Conservation (phyloP, 2,329 filamentous ascomycete species). For the Rosellinia necatrix region DNA sequence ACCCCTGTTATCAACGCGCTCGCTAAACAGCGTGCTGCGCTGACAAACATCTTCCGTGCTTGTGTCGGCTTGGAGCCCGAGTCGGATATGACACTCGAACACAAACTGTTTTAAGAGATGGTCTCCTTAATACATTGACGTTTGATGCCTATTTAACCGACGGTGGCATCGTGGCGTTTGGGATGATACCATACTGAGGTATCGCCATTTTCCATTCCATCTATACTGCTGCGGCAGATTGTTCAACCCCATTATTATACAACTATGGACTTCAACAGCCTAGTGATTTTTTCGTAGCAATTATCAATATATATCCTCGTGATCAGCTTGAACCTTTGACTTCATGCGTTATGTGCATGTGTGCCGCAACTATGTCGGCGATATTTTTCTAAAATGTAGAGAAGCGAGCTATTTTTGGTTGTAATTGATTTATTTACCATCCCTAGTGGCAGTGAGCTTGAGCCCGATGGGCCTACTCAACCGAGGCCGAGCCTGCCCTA, state of each 20-base stretch:
- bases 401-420: too few species aligned
- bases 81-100: constrained; percentile 98
- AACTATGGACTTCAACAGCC: constrained; percentile 27
- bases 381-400: too few species aligned
- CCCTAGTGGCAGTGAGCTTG: too few species aligned
- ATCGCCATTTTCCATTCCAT: constrained; percentile 16
- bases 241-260: constrained; percentile 14
- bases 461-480: too few species aligned
- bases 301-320: constrained; percentile 6
- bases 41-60: constrained; percentile 98
- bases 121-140: too few species aligned
- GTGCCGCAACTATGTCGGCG: too few species aligned
- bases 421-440: too few species aligned
- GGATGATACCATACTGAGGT: not conserved
- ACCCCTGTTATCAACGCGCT: constrained; percentile 95
- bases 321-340: not conserved
- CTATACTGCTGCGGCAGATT: constrained; percentile 14
- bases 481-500: not conserved
- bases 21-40: constrained; percentile 89
- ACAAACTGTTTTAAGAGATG: constrained; percentile 80
- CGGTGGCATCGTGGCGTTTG: not conserved
- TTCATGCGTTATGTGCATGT: not conserved
- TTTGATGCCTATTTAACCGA: not conserved
- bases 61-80: constrained; percentile 96
- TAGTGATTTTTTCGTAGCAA: not conserved